These are phyloP conservation scores for Arthrobotrys conoides DNA, from an alignment of 2,329 filamentous ascomycete species.

Conservation along the genomic window DNA sequence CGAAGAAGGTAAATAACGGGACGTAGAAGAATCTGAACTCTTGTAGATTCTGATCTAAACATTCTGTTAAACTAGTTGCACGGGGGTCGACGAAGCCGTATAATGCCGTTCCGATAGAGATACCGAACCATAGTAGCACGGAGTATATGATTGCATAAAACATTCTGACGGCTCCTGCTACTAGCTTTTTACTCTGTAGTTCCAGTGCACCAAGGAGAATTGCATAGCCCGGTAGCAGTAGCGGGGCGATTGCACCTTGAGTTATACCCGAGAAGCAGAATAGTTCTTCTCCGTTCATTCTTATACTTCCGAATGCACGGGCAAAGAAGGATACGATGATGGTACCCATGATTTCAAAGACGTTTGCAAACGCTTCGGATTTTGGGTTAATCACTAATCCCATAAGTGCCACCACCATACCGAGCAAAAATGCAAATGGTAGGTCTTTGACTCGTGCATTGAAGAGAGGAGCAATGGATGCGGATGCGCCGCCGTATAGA, in stretches of 20 bases:
- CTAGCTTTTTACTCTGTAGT: slow-evolving; percentile 77
- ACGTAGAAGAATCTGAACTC: slow-evolving; percentile 80
- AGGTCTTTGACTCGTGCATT: slow-evolving; percentile 82
- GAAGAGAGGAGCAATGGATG: slow-evolving; percentile 84
- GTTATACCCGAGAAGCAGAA: slow-evolving; percentile 82
- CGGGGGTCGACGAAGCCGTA: slow-evolving; percentile 75
- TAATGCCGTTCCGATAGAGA: slow-evolving; percentile 77
- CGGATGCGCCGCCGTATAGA: slow-evolving; percentile 82
- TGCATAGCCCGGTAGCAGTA: slow-evolving; percentile 79
- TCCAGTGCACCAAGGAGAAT: slow-evolving; percentile 74
- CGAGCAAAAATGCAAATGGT: slow-evolving; percentile 81
- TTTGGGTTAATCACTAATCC: slow-evolving; percentile 81
- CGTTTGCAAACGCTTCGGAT: slow-evolving; percentile 79
- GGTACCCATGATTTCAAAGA: slow-evolving; percentile 76
- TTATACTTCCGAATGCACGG: slow-evolving; percentile 79
- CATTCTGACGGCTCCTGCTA: slow-evolving; percentile 80
- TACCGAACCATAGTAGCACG: slow-evolving; percentile 80
- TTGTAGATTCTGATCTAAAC: slow-evolving; percentile 70
- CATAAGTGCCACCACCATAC: slow-evolving; percentile 79
- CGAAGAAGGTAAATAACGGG: slow-evolving; percentile 75
- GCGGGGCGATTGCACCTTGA: slow-evolving; percentile 77
- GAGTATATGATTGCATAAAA: slow-evolving; percentile 82
- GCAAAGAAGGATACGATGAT: slow-evolving; percentile 78
- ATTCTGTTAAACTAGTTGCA: slow-evolving; percentile 70
- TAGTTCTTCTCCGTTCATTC: slow-evolving; percentile 69